Percentiles rank a stretch among this genome's conserved stretches.
phyloP scores from a whole-genome alignment of 768 basidiomycete genomes.

The Calocybe indica region DNA sequence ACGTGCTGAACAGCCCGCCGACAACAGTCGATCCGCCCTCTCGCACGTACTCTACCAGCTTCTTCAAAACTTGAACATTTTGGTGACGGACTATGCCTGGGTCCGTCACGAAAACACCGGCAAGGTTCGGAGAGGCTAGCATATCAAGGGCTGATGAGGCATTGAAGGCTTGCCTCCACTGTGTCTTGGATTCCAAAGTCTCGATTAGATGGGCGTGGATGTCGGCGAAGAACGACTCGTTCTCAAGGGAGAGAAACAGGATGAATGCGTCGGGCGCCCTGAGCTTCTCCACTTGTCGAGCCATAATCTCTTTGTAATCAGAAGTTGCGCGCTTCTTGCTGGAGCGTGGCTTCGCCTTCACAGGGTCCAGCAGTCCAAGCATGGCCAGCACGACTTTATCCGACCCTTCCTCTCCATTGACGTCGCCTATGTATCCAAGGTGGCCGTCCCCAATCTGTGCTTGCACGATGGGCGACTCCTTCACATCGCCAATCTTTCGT shows the following conservation, averaged over 20 bases:
- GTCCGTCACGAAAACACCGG: slow-evolving; percentile 31
- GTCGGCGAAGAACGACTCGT: slow-evolving; percentile 8
- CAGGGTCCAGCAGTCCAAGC: slow-evolving; percentile 18
- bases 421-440: slow-evolving; percentile 31
- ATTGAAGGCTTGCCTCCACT: slow-evolving; percentile 11
- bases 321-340: too few species aligned
- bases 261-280: slow-evolving; percentile 15
- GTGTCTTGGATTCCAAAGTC: slow-evolving; percentile 11
- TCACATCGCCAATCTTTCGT: slow-evolving; percentile 3
- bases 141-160: slow-evolving; percentile 9
- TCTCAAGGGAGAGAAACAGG: slow-evolving; percentile 17
- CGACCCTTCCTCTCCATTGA: slow-evolving; percentile 22
- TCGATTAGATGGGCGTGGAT: slow-evolving; percentile 13
- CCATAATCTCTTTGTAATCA: too few species aligned
- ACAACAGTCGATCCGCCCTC: slow-evolving; percentile 32
- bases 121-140: slow-evolving; percentile 22
- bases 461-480: slow-evolving; percentile 19
- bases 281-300: too few species aligned
- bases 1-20: slow-evolving; percentile 18
- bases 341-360: too few species aligned
- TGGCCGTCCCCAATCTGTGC: slow-evolving; percentile 27
- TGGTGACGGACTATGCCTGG: slow-evolving; percentile 16
- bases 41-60: slow-evolving; percentile 26
- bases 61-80: slow-evolving; percentile 19
- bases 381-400: slow-evolving; percentile 27